phyloP scores from a whole-genome alignment of 2,329 filamentous ascomycete genomes.

The Fusarium acutatum region DNA sequence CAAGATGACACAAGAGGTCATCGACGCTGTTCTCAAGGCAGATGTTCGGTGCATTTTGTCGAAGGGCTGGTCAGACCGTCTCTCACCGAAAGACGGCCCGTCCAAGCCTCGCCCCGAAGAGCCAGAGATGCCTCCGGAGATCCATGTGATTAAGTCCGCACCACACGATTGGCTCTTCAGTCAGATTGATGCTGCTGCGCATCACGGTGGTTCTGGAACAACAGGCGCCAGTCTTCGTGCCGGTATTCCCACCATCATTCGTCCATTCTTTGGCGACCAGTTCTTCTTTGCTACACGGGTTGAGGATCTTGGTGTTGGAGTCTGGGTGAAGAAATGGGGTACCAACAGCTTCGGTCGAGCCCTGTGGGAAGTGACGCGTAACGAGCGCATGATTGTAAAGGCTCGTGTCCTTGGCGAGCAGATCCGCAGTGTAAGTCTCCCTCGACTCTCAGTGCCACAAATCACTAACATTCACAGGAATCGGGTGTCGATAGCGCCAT shows the following conservation, averaged over 20 bases:
- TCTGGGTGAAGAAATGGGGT: conserved; percentile 89
- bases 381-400: conserved; percentile 89
- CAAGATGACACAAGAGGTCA: conserved; percentile 89
- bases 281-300: conserved; percentile 93
- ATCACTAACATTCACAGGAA: conserved; percentile 66
- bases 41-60: conserved; percentile 95
- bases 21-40: conserved; percentile 88
- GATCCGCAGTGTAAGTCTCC: conserved; percentile 77
- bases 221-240: conserved; percentile 92
- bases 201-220: conserved; percentile 94
- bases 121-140: conserved; percentile 77
- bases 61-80: conserved; percentile 94
- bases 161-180: conserved; percentile 97
- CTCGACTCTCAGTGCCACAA: background rate
- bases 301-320: conserved; percentile 91
- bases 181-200: conserved; percentile 92
- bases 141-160: conserved; percentile 86
- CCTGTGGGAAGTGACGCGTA: conserved; percentile 90
- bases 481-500: conserved; percentile 91
- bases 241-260: conserved; percentile 91
- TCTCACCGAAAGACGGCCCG: conserved; percentile 57
- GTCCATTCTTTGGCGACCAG: conserved; percentile 97
- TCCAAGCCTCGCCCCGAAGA: conserved; percentile 64
- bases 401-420: conserved; percentile 83
- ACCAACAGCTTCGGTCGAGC: conserved; percentile 85